phyloP scores from a whole-genome alignment of 2,329 filamentous ascomycete genomes.

The Fragosphaeria purpurea region DNA sequence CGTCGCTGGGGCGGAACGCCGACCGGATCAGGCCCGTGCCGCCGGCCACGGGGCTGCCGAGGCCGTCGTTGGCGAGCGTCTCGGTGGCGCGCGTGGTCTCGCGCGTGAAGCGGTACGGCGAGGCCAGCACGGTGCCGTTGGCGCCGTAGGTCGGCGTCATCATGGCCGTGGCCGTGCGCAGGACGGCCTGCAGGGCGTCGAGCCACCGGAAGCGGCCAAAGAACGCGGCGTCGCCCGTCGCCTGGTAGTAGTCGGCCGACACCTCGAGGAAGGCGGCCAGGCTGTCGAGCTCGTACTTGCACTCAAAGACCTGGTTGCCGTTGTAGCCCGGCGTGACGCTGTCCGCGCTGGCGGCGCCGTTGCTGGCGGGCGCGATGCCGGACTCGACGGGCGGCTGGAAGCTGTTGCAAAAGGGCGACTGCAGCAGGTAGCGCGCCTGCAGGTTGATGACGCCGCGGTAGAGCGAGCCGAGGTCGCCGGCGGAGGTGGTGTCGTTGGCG shows the following conservation, averaged over 20 bases:
- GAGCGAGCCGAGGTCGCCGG: constrained; percentile 54
- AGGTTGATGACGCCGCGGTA: constrained; percentile 70
- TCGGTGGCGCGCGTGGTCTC: constrained; percentile 66
- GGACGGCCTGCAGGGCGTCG: constrained; percentile 57
- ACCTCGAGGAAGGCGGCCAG: constrained; percentile 79
- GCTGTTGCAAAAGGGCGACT: constrained; percentile 79
- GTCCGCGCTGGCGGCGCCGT: constrained; percentile 52
- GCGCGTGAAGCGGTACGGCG: constrained; percentile 68
- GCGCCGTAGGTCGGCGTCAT: constrained; percentile 62
- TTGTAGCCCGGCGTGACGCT: constrained; percentile 54
- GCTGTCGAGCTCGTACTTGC: constrained; percentile 92
- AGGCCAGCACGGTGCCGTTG: constrained; percentile 43
- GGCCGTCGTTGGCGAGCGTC: constrained; percentile 65
- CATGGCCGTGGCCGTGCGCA: constrained; percentile 61
- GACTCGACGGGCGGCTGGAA: constrained; percentile 82
- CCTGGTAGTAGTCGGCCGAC: constrained; percentile 66
- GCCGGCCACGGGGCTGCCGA: constrained; percentile 69
- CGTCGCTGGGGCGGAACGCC: constrained; percentile 84
- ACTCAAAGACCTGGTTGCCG: constrained; percentile 70
- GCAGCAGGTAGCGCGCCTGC: constrained; percentile 59
- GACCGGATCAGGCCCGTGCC: constrained; percentile 76
- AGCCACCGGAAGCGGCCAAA: constrained; percentile 68
- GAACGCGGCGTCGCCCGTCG: constrained; percentile 61
- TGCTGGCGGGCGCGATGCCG: constrained; percentile 46
- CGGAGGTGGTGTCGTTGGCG: constrained; percentile 22